Evolutionary conservation across 2,329 filamentous ascomycete genomes (phyloP).

Genomic region (Botrytis tulipae): DNA sequence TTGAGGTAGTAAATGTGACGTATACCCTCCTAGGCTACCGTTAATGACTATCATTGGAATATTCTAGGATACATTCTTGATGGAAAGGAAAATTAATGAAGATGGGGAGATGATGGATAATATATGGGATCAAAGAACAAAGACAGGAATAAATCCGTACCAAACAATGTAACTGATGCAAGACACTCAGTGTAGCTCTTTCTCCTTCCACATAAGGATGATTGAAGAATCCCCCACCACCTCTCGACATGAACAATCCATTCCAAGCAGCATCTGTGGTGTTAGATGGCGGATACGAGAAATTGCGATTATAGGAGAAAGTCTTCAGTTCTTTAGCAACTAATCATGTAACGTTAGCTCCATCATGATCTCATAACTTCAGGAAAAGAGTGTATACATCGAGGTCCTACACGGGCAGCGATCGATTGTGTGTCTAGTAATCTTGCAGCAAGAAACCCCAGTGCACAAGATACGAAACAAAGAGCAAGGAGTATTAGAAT

Average conservation of each 20-base stretch:
- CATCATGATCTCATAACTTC: accelerated
- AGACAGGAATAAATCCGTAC: not conserved
- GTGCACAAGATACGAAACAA: not conserved
- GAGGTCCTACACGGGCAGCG: not conserved
- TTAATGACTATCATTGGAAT: not conserved
- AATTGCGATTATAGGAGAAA: constrained; percentile 7
- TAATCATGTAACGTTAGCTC: not conserved
- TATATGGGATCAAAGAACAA: not conserved
- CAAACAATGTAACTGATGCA: constrained; percentile 16
- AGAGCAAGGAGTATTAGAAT: not conserved
- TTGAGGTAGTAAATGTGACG: constrained; percentile 3
- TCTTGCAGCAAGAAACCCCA: not conserved
- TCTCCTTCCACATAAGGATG: not conserved
- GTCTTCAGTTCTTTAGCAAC: not conserved
- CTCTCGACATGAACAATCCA: not conserved
- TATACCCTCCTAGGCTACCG: not conserved
- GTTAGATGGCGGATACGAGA: constrained; percentile 7
- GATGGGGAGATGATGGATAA: not conserved
- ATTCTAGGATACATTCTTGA: not conserved
- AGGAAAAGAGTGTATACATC: not conserved
- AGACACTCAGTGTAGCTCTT: constrained; percentile 8
- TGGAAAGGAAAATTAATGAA: not conserved
- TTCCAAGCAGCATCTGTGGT: constrained; percentile 9
- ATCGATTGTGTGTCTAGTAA: not conserved
- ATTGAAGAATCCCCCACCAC: not conserved